Evolutionary conservation across 768 basidiomycete genomes (phyloP).

Genomic region (Lactifluus subvellereus): DNA sequence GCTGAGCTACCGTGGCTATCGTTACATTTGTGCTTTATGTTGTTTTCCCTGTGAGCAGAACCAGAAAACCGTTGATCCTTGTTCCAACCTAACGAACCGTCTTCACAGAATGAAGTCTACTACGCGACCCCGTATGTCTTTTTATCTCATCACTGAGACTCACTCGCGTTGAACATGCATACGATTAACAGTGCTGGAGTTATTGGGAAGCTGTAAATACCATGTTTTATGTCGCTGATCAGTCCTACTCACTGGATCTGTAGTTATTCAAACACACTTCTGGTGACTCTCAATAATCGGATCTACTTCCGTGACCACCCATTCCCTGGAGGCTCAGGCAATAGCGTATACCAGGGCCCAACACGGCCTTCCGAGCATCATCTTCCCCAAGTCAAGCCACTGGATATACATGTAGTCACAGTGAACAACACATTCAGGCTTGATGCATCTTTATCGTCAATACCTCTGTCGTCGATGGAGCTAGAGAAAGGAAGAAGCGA

Average conservation of each 20-base stretch:
- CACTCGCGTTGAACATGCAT: neutral
- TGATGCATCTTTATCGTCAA: neutral
- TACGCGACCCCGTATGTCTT: constrained; percentile 3
- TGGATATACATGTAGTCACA: neutral
- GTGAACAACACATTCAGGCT: neutral
- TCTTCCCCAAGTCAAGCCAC: neutral
- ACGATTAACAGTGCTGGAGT: constrained; percentile 17
- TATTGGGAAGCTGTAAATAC: constrained; percentile 21
- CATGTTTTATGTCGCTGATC: neutral
- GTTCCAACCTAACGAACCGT: neutral
- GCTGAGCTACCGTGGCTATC: neutral
- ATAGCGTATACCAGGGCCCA: neutral
- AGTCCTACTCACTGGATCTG: neutral
- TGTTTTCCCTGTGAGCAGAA: constrained; percentile 4
- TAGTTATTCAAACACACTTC: constrained; percentile 26
- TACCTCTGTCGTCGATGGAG: neutral
- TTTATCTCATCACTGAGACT: neutral
- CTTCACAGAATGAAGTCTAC: constrained; percentile 4
- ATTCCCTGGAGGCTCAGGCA: neutral
- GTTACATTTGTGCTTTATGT: constrained; percentile 5
- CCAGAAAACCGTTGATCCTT: neutral
- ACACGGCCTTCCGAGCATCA: neutral
- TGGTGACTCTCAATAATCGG: constrained; percentile 25
- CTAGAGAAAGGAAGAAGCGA: neutral
- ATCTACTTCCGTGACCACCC: constrained; percentile 12